Base-by-base conservation (phyloP, 768 basidiomycete genomes). In the Cyathus striatus region DNA sequence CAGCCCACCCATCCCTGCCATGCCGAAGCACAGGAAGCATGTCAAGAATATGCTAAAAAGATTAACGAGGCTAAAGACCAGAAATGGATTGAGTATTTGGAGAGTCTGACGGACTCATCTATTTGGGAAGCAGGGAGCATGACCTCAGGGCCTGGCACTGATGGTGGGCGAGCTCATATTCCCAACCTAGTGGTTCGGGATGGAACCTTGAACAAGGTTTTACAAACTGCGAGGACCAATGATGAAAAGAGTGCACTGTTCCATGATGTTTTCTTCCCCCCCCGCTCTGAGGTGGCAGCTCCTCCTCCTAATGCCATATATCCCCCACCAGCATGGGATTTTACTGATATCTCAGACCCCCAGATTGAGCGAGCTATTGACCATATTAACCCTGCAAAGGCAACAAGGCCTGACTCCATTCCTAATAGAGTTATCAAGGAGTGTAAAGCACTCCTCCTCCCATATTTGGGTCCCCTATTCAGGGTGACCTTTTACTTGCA, bases 331-430 rank as follows among this genome's bases (percentile, higher is more conserved):
- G 46, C 12, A 18, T 17, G n/a, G 14, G 21, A 26, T 13, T 24
- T 24, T n/a, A 52, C 51, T 38, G 4, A n/a, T 0, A 60, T 65
- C 6, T 46, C 55, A 0, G 49, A 60, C 38, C 30, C 27, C 1
- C 57, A 67, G 23, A 57, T 72, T 6, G 21, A 40, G 5, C n/a
- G 34, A 0, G 52, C 50, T 0, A 57, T 67, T 1, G 7, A 22
- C 0, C 41, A 45, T 3, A 56, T 71, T 6, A 56, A 59, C 13
- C 54, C 61, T 0, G 60, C 56, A 52, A 69, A 70, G 46, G 69
- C 61, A 0, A 55, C 59, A 1, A 51, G 58, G 1, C 40, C 41
- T 0, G 52, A 43, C 14, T 42, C 49, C 2, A 36, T 49, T 1
- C 51, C 61, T 0, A 73, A 74, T 46, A 45, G 47, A 1, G 57